Percentiles rank a stretch among this genome's conserved stretches.
phyloP scores from a whole-genome alignment of 441 rosid genomes.

The Adansonia grandidieri region DNA sequence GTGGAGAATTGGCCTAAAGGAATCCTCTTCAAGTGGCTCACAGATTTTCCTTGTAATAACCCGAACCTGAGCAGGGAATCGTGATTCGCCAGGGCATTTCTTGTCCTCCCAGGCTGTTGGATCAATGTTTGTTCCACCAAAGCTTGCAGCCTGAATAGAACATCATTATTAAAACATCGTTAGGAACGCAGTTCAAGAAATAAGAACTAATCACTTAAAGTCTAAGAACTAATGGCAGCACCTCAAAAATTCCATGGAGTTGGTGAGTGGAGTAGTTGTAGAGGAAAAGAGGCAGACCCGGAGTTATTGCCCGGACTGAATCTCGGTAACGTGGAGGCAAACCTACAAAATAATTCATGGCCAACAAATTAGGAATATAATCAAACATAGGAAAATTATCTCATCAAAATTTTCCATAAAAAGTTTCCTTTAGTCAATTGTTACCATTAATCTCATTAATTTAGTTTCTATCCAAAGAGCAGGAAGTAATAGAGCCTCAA shows the following conservation, averaged over 20 bases:
- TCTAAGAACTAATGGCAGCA: slow-evolving; percentile 18
- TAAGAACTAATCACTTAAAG: not conserved
- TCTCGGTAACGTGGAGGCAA: slow-evolving; percentile 96
- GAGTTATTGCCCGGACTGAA: slow-evolving; percentile 95
- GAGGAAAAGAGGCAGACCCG: slow-evolving; percentile 94
- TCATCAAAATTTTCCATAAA: not conserved
- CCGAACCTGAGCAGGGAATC: slow-evolving; percentile 98
- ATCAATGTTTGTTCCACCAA: slow-evolving; percentile 95
- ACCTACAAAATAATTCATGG: slow-evolving; percentile 40
- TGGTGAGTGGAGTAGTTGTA: slow-evolving; percentile 99
- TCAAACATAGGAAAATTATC: not conserved
- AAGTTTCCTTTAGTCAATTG: not conserved
- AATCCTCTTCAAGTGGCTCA: slow-evolving; percentile 92
- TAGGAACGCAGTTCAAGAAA: not conserved
- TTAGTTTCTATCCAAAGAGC: not conserved
- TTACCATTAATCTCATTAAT: not conserved
- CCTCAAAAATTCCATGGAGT: slow-evolving; percentile 95
- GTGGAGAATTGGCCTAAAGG: slow-evolving; percentile 94
- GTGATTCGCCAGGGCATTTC: slow-evolving; percentile 87
- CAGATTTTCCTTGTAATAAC: slow-evolving; percentile 80
- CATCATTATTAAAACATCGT: not conserved
- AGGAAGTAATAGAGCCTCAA: too few species aligned
- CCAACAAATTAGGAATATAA: not conserved
- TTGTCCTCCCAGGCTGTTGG: slow-evolving; percentile 94
- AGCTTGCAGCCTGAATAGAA: slow-evolving; percentile 71